Evolutionary conservation across 202 grass and related monocot genomes (phyloP), one percentile per base, ranked within the genome.

Genomic region (Saccharum hybrid): DNA sequence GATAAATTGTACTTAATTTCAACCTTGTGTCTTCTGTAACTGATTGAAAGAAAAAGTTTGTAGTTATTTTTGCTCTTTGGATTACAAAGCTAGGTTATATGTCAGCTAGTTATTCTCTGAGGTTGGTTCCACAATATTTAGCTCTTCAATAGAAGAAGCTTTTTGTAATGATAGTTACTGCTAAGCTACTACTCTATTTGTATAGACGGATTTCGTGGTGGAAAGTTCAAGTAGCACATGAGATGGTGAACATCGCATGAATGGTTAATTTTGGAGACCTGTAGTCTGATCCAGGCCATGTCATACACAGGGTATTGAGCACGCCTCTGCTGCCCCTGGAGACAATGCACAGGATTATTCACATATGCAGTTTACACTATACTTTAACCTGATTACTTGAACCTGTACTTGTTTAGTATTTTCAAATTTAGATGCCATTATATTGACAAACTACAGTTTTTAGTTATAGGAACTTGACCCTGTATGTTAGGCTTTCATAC

Each of bases 1-100:
- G 36, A 69, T 74, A 56, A 74, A 61, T 23, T 90, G 67, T 82
- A 83, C 68, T 69, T 75, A 52, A 48, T 85, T 81, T 61, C 18
- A 39, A 69, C 37, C 38, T 76, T 70, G 10, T 75, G 75, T 69
- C 10, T 61, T 57, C 5, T 75, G 11, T 45, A 60, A 70, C 37
- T 40, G 71, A 21, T 26, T 57, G 72, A 65, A 19, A 88, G 63
- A 45, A 84, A 80, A 74, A 34, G 22, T 59, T 66, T 19, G 23
- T 71, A 18, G 10, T 36, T 18, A 38, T 37, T 11, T 52, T 46
- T 9, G 31, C 64, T 71, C 62, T 56, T 33, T 71, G 16, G 63
- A 8, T 72, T 51, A 71, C 26, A 26, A 63, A 39, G 8, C 9
- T 71, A 85, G 52, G 8, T 73, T 63, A 48, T 37, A n/a, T 81